Evolutionary conservation across 2,329 filamentous ascomycete genomes (phyloP).

Genomic region (Trichoderma lentiforme): DNA sequence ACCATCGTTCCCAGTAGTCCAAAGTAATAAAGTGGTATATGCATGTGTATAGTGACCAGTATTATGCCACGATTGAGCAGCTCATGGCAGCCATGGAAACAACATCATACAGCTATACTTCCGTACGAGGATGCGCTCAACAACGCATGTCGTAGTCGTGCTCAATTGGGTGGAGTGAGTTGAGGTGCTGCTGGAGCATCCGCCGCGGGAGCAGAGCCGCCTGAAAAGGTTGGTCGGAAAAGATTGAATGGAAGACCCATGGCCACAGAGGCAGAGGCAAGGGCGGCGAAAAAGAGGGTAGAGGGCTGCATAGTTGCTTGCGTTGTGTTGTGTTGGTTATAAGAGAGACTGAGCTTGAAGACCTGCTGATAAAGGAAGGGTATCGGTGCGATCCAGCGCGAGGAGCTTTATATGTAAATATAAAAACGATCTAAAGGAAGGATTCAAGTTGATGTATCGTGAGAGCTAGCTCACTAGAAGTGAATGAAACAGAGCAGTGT

Average conservation of each 20-base stretch:
- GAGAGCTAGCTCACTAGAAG: constrained; percentile 1
- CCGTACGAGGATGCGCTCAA: not conserved
- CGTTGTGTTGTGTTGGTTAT: not conserved
- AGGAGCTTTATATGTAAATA: not conserved
- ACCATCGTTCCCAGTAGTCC: not conserved
- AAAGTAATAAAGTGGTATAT: not conserved
- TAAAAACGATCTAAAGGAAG: not conserved
- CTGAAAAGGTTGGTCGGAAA: constrained; percentile 11
- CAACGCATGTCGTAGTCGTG: not conserved
- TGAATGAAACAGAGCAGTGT: not conserved
- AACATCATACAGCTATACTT: not conserved
- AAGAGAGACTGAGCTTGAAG: not conserved
- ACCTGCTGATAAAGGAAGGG: not conserved
- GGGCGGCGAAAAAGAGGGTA: constrained; percentile 22
- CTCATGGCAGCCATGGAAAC: not conserved
- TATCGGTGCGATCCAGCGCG: constrained; percentile 11
- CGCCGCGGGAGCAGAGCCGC: not conserved
- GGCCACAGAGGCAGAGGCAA: constrained; percentile 21
- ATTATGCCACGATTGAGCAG: not conserved
- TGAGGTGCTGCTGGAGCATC: not conserved
- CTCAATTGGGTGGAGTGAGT: not conserved
- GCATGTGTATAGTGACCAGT: fast-evolving
- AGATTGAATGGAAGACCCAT: constrained; percentile 24
- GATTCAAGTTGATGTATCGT: not conserved
- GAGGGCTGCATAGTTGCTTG: constrained; percentile 24